These are phyloP conservation scores for Exophiala viscosa DNA, from an alignment of 2,329 filamentous ascomycete species.

Conservation along the genomic window DNA sequence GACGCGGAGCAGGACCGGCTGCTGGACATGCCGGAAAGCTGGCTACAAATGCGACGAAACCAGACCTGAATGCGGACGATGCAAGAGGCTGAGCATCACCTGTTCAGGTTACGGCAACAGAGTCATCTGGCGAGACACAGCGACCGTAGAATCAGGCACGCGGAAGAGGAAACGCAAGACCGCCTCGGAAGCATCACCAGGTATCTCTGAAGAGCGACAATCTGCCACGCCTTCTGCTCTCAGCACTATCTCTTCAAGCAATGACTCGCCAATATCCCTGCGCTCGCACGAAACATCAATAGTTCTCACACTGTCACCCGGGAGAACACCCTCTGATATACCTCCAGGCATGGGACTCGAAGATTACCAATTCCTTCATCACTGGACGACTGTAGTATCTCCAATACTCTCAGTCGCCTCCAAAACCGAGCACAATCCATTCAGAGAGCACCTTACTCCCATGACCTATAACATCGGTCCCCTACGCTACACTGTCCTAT, in stretches of 20 bases:
- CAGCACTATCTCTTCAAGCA: neutral
- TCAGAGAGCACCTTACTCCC: neutral
- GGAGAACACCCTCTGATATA: neutral
- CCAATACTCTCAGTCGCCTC: neutral
- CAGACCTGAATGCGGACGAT: conserved; percentile 38
- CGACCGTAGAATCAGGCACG: neutral
- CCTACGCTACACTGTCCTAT: neutral
- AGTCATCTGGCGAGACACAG: neutral
- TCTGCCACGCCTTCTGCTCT: neutral
- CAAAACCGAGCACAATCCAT: neutral
- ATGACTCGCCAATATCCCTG: neutral
- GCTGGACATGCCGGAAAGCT: conserved; percentile 32
- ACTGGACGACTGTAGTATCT: neutral
- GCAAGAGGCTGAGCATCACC: neutral
- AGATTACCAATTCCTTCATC: neutral
- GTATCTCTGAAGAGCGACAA: neutral
- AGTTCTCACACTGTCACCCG: neutral
- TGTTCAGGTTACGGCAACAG: neutral
- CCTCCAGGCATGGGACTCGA: neutral
- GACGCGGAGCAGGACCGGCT: conserved; percentile 29
- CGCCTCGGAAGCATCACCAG: neutral
- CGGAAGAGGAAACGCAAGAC: neutral
- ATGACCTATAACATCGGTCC: neutral
- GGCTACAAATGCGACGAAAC: conserved; percentile 41
- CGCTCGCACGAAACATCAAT: neutral